Evolutionary conservation across 202 grass and related monocot species (phyloP), one percentile per base, ranked within the genome.

Genomic region (Alloteropsis angusta): DNA sequence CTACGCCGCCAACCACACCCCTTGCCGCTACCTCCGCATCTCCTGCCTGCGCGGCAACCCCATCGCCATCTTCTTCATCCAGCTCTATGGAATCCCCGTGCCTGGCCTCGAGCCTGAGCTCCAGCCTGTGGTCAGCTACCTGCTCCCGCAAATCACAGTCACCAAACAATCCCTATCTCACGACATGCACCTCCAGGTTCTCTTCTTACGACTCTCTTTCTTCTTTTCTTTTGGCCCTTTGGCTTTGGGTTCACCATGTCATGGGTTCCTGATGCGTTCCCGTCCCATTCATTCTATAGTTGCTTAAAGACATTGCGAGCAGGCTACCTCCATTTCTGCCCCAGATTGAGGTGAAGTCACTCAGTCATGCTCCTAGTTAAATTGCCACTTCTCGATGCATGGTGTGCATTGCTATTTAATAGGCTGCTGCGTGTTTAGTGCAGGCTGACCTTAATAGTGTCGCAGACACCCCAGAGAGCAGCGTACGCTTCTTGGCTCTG

Each of bases 11-110:
- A 90, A 79, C 74, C 81, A 94, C 66, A 92, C 89, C 23, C 94
- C 94, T 46, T 97, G 94, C 77, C 89, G 91, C 71, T 97, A 94
- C 81, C 83, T 97, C 17, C 91, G 94, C 70, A 85, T 97, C 58
- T 97, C 91, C 41, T 97, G 94, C 12, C 50, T 94, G 39, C 88
- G 94, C 39, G 94, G 94, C 44, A 97, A 92, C 41, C 94, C 94
- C 77, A 94, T 97, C 72, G 94, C 91, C 75, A 81, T 97, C 83
- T 97, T 90, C 86, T 97, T 94, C 77, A 84, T 97, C 60, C 94
- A 97, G 89, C 90, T 97, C 83, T 75, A 87, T 55, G 95, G 95
- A 57, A 87, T 94, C 72, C 80, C 95, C 61, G 87, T 97, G 37
- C 80, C 91, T 75, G 95, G 95, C 84, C 74, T 97, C 47, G 95